Evolutionary conservation across 2,329 filamentous ascomycete genomes (phyloP), one percentile per base, ranked within the genome.

Genomic region (Fusarium torreyae): DNA sequence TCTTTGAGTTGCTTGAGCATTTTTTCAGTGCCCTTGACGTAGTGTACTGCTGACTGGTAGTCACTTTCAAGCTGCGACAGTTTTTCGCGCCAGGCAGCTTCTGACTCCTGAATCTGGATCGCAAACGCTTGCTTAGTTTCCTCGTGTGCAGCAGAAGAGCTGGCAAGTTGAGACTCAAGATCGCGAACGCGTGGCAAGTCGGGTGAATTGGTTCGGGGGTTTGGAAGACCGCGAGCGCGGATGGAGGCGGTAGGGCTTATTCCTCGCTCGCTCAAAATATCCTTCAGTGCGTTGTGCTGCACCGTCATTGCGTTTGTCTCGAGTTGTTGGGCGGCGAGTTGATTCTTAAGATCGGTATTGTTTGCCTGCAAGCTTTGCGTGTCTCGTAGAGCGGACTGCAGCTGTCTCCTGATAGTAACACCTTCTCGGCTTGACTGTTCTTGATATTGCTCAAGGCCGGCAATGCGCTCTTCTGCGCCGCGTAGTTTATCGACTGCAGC

Each of bases 1-100:
- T 98, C 94, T 83, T 98, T 98, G 86, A 99, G 95, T 80, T 97
- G 95, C 81, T 96, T 94, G 49, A 99, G 88, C 94, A 99, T 98
- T 87, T 98, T 98, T 81, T 99, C 96, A 2, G 96, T 98, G 61
- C 96, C 96, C 81, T 97, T 97, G 72, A 99, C 93, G 76, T 99
- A 99, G 80, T 98, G 96, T 50, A 98, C 94, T 17, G 96, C 95
- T 42, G 96, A 97, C 80, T 98, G 94, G 78, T 99, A 98, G 79
- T 99, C 96, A 77, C 94, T 97, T 81, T 98, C 94, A 33, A 99
- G 89, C 77, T 97, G 94, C 62, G 93, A 89, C 53, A 99, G 86
- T 80, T 98, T 98, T 78, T 98, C 94, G 66, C 94, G 92, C 82
- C 97, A 98, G 46, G 92, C 88, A 57, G 89, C 87, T 77, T 97